Base-by-base conservation (phyloP, 1,284 basidiomycete species). In the Fomes fomentarius region DNA sequence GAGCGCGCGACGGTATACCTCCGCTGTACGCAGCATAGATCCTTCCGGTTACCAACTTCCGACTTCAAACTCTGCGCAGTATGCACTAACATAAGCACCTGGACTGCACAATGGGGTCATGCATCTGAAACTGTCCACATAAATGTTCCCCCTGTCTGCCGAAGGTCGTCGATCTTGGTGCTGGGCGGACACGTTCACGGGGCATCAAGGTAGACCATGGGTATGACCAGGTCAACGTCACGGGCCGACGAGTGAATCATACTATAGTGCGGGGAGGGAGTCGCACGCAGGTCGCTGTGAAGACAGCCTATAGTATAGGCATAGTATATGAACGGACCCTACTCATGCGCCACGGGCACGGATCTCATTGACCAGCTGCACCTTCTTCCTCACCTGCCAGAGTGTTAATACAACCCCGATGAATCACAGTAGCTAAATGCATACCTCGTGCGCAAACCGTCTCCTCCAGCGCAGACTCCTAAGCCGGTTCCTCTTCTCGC, bases 381-480 rank as follows among this genome's bases (percentile, higher is more conserved):
- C 75, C 66, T 76, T 81, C 71, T 74, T 77, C 68, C 86, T 79
- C 54, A 90, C 85, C 87, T 90, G 64, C 45, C 56, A 56, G 58
- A 57, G 57, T 45, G 57, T 52, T 50, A 52, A 44, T 58, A 47
- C 42, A 60, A 35, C 37, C 63, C n/a, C 49, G 65, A 60, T 39
- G 51, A 57, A 30, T 42, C 55, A 31, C 48, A 39, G 42, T 50
- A 56, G 25, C 57, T 45, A 37, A 58, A 53, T 74, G 22, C 78
- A 57, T 70, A 86, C 87, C 77, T 87, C 83, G 66, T 86, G 75
- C 44, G 86, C 83, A 70, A 89, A 90, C 56, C 78, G 78, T 63
- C 77, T 80, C 64, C 86, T 78, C 84, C 86, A 88, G 54, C 86
- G 77, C 65, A 84, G 74, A 63, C 85, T 88, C 53, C 70, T 72